Percentiles rank a stretch among this genome's conserved stretches.
Evolutionary conservation across 129 eudicot genomes (phyloP).

Genomic region (Kitagawia praeruptora): DNA sequence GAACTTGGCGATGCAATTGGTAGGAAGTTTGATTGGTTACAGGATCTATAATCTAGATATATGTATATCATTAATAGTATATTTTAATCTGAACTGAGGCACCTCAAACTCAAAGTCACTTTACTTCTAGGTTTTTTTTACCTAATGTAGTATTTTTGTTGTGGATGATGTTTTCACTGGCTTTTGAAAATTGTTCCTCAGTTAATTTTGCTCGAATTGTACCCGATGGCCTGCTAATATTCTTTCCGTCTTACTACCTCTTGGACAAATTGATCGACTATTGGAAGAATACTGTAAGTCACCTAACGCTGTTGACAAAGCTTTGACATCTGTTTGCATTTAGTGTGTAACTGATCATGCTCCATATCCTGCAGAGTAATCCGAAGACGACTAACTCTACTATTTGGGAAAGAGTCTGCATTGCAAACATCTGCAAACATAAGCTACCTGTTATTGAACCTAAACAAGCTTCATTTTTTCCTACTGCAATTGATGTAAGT

Average conservation of each 20-base stretch:
- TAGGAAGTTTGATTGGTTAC: conserved; percentile 15
- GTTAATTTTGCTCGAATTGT: conserved; percentile 98
- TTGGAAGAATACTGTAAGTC: conserved; percentile 73
- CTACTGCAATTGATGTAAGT: conserved; percentile 76
- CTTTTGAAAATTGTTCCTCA: conserved; percentile 25
- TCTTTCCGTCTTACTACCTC: conserved; percentile 87
- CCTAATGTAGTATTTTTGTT: neutral
- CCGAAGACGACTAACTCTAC: conserved; percentile 44
- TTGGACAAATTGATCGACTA: conserved; percentile 71
- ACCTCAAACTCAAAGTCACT: neutral
- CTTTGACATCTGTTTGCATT: conserved; percentile 6
- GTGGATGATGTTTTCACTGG: conserved; percentile 3
- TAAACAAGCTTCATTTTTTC: conserved; percentile 83
- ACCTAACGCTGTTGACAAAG: neutral
- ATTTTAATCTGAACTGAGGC: neutral
- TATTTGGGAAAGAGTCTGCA: conserved; percentile 60
- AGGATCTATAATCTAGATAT: neutral
- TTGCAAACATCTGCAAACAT: conserved; percentile 48
- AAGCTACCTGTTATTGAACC: conserved; percentile 96
- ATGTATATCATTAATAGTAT: neutral
- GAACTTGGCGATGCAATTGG: conserved; percentile 97
- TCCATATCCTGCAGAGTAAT: conserved; percentile 36
- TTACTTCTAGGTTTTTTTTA: neutral
- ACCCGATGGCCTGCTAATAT: conserved; percentile 91
- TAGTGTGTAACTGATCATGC: conserved; percentile 14